Percentiles rank a stretch among this genome's conserved stretches.
phyloP scores from a whole-genome alignment of 129 eudicot species.

The Pseudognaphalium luteoalbum region DNA sequence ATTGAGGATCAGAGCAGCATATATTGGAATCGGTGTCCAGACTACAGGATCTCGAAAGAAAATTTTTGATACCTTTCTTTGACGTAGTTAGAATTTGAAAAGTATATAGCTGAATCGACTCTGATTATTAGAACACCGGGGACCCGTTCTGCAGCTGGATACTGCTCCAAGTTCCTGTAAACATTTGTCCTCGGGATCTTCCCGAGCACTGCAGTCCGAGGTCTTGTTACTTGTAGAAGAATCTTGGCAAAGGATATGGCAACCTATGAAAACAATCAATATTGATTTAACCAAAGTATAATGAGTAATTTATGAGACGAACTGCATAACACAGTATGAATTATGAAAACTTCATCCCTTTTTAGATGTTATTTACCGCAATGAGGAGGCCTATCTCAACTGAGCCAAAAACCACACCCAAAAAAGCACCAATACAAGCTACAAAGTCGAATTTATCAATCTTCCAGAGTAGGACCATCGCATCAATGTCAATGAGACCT shows the following conservation, averaged over 20 bases:
- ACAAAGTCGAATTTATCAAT: slow-evolving; percentile 55
- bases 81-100: slow-evolving; percentile 61
- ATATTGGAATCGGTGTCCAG: neutral
- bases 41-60: neutral
- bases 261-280: slow-evolving; percentile 29
- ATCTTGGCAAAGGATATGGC: slow-evolving; percentile 56
- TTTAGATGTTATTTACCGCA: slow-evolving; percentile 34
- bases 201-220: slow-evolving; percentile 58
- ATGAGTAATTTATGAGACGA: too few relatives aligned
- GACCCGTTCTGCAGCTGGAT: slow-evolving; percentile 47
- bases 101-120: slow-evolving; percentile 63
- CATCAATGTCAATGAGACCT: slow-evolving; percentile 49
- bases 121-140: slow-evolving; percentile 52
- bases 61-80: slow-evolving; percentile 45
- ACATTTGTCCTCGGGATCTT: slow-evolving; percentile 54
- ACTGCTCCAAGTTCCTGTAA: slow-evolving; percentile 54
- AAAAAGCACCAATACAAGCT: slow-evolving; percentile 68
- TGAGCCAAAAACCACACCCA: slow-evolving; percentile 49
- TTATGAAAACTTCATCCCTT: neutral
- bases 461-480: slow-evolving; percentile 45
- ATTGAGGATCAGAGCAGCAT: neutral
- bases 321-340: neutral
- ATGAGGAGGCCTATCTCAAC: slow-evolving; percentile 60
- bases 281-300: too few relatives aligned
- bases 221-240: slow-evolving; percentile 67